Percentiles rank a stretch among this genome's conserved stretches.
Conservation (phyloP, 768 basidiomycete genomes). For the Pisolithus albus region DNA sequence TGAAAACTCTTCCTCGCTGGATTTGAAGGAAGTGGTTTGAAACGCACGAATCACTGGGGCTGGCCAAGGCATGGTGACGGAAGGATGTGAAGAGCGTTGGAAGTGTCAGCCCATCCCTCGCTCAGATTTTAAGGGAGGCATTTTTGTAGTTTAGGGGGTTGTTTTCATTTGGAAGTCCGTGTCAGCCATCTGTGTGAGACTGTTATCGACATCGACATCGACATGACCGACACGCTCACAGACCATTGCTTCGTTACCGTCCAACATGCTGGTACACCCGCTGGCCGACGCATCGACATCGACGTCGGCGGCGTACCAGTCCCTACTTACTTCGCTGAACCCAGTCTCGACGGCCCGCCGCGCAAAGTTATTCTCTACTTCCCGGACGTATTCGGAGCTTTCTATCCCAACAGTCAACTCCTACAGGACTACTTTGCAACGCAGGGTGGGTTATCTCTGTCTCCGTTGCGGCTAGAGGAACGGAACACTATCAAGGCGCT, state of each 20-base stretch:
- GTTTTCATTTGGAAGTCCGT: too few relatives aligned
- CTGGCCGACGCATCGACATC: slow-evolving; percentile 33
- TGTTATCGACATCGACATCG: slow-evolving; percentile 5
- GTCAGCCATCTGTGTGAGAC: too few relatives aligned
- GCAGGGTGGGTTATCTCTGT: slow-evolving; percentile 35
- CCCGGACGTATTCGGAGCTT: slow-evolving; percentile 53
- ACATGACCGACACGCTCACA: slow-evolving; percentile 33
- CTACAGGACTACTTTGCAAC: slow-evolving; percentile 60
- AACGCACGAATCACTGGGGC: too few relatives aligned
- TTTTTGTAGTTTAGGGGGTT: too few relatives aligned
- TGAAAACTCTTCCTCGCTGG: too few relatives aligned
- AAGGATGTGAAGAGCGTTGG: too few relatives aligned
- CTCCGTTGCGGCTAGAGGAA: not conserved
- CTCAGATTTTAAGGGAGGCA: too few relatives aligned
- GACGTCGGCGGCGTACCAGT: slow-evolving; percentile 33
- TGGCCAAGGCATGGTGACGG: too few relatives aligned
- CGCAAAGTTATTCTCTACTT: slow-evolving; percentile 50
- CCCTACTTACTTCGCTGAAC: slow-evolving; percentile 50
- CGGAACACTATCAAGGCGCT: not conserved
- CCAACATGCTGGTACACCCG: slow-evolving; percentile 43
- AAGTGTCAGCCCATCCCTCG: too few relatives aligned
- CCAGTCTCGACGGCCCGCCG: slow-evolving; percentile 19
- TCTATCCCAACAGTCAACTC: slow-evolving; percentile 51
- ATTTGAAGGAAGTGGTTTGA: too few relatives aligned
- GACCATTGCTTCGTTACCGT: slow-evolving; percentile 50